A percentile compares a stretch with the other conserved stretches of the same genome.
Conservation (phyloP, 148 eudicot genomes). For the Fallopia convolvulus region DNA sequence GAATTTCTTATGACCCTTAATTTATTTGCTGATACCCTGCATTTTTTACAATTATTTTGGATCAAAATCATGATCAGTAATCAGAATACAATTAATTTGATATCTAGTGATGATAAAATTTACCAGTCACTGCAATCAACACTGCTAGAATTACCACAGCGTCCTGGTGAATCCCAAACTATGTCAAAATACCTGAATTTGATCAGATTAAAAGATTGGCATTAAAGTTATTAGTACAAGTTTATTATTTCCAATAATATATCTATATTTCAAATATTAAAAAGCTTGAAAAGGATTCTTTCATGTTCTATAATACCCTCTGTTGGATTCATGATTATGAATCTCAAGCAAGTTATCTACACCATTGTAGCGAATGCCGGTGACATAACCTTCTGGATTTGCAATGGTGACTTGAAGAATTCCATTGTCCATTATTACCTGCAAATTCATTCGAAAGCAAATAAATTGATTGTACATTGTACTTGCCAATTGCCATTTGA, state of each 20-base stretch:
- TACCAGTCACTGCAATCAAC: constrained; percentile 22
- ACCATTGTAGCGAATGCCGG: constrained; percentile 28
- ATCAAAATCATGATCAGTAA: not conserved
- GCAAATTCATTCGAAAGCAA: not conserved
- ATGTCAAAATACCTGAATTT: constrained; percentile 42
- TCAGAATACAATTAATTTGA: not conserved
- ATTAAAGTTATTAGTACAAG: not conserved
- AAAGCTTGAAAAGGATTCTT: too few relatives aligned
- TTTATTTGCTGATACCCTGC: constrained; percentile 41
- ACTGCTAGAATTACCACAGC: not conserved
- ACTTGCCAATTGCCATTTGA: too few relatives aligned
- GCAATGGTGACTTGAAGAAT: constrained; percentile 34
- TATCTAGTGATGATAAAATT: not conserved
- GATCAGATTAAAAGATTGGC: not conserved
- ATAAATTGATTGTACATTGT: too few relatives aligned
- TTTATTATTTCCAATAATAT: not conserved
- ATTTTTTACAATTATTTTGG: not conserved
- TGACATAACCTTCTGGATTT: constrained; percentile 35
- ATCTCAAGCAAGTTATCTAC: constrained; percentile 37
- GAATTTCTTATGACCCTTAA: constrained; percentile 31
- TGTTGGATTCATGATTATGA: constrained; percentile 19
- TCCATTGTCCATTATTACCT: constrained; percentile 49
- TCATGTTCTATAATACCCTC: constrained; percentile 30
- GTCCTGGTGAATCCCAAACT: constrained; percentile 21
- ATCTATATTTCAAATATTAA: not conserved